phyloP scores from a whole-genome alignment of 176 grass and related monocot genomes.

The Zizania latifolia region DNA sequence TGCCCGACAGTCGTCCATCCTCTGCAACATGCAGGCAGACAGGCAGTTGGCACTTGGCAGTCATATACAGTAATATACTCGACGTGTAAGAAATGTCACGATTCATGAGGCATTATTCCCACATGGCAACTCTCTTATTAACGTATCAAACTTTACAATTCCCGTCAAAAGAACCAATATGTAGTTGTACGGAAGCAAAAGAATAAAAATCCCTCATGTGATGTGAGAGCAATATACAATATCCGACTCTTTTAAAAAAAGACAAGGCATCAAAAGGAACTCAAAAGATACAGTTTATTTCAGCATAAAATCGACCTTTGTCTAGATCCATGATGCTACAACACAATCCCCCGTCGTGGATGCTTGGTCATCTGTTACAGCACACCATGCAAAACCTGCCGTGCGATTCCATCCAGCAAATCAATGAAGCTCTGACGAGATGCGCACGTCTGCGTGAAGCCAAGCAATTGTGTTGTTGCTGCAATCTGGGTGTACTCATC shows the following conservation, averaged over 20 bases:
- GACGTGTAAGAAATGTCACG: no score
- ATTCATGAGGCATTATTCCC: neutral
- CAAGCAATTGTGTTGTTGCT: neutral
- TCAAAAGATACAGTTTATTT: slow-evolving; percentile 38
- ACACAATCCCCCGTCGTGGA: slow-evolving; percentile 15
- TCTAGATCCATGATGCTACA: slow-evolving; percentile 47
- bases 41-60: no score
- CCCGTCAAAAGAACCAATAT: neutral
- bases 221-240: slow-evolving; percentile 27
- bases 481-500: neutral
- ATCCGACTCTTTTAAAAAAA: neutral
- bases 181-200: slow-evolving; percentile 14
- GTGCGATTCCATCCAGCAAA: slow-evolving; percentile 12
- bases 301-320: slow-evolving; percentile 1
- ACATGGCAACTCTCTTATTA: slow-evolving; percentile 13
- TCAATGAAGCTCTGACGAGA: neutral
- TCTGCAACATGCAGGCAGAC: neutral
- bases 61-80: no score
- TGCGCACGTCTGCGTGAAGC: neutral
- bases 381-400: slow-evolving; percentile 2
- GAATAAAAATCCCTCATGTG: neutral
- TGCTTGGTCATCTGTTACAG: neutral
- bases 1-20: no score
- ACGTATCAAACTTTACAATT: slow-evolving; percentile 37
- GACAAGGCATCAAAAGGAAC: neutral